Evolutionary conservation across 176 grass and related monocot genomes (phyloP), one percentile per base, ranked within the genome.

Genomic region (Microstegium vimineum): DNA sequence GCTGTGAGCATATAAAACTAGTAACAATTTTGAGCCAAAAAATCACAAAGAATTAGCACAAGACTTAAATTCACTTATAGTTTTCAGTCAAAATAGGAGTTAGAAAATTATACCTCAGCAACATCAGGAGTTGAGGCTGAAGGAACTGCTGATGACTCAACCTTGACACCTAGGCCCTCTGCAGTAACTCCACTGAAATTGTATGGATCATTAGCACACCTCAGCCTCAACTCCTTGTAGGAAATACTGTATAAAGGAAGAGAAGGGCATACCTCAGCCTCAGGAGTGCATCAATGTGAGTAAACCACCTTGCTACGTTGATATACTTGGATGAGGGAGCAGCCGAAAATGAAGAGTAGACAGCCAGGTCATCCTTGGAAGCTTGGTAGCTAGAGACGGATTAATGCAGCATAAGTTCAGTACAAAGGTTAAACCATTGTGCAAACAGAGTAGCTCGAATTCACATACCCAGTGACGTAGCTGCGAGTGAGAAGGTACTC

Each of bases 311-410:
- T 20, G 87, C 46, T 9, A 83, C 89, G 42, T 98, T 98, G 70
- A 73, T 80, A 79, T 90, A 95, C 51, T 93, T 88, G 0, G 84
- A 66, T 6, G 93, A 88, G 10, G 96, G 96, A 54, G 80, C 34
- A 5, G 89, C 16, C 31, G 82, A 73, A 49, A 95, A 78, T 38
- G 81, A 85, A 14, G 84, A 74, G 64, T 93, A 90, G 59, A 95
- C 89, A 91, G 90, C 87, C 79, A 98, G 23, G 56, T 98, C 96
- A 93, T 98, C 96, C 82, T 98, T 98, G 10, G 96, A 98, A 47
- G 96, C 96, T 93, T 95, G 93, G 82, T 93, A 98, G 10, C 96
- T 98, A 64, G 43, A 66, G 14, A 5, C 1, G 26, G 4, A 78
- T 66, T 18, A 73, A 78, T 40, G 32, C 4, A 26, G 43, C 2